phyloP scores from a whole-genome alignment of 129 eudicot species.

The Centella asiatica region DNA sequence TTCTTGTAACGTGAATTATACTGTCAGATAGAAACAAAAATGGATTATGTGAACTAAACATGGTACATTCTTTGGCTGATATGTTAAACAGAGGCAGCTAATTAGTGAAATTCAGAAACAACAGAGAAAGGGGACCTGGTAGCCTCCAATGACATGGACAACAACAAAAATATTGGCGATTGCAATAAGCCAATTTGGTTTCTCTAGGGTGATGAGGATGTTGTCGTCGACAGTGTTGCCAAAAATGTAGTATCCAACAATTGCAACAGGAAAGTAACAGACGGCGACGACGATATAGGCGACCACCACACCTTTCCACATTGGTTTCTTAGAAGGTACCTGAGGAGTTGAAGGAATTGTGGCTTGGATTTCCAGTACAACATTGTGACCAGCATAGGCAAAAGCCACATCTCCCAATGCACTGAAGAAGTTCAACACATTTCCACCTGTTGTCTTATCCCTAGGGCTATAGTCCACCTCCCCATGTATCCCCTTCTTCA shows the following conservation, averaged over 20 bases:
- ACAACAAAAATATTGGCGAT: slow-evolving; percentile 23
- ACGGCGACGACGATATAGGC: slow-evolving; percentile 22
- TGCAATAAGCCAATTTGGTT: slow-evolving; percentile 22
- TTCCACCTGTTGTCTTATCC: slow-evolving; percentile 18
- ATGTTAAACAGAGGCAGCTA: too few species aligned
- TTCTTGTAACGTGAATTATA: too few species aligned
- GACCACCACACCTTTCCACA: slow-evolving; percentile 24
- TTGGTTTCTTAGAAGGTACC: slow-evolving; percentile 20
- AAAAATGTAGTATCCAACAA: slow-evolving; percentile 16
- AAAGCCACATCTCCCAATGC: slow-evolving; percentile 67
- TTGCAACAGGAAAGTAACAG: slow-evolving; percentile 25
- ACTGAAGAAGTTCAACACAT: slow-evolving; percentile 31
- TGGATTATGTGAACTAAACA: too few species aligned
- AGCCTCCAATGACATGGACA: slow-evolving; percentile 54
- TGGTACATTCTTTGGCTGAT: too few species aligned
- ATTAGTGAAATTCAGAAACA: too few species aligned
- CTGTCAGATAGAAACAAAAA: too few species aligned
- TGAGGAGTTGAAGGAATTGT: slow-evolving; percentile 62
- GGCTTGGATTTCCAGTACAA: slow-evolving; percentile 79
- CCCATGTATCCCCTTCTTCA: slow-evolving; percentile 26
- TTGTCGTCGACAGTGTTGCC: slow-evolving; percentile 20
- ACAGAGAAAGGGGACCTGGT: slow-evolving; percentile 49
- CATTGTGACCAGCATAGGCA: slow-evolving; percentile 71
- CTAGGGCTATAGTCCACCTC: slow-evolving; percentile 39
- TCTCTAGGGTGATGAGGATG: slow-evolving; percentile 15